Base-by-base conservation (phyloP, 371 early-diverging fungal genomes). In the Parasitella parasitica region DNA sequence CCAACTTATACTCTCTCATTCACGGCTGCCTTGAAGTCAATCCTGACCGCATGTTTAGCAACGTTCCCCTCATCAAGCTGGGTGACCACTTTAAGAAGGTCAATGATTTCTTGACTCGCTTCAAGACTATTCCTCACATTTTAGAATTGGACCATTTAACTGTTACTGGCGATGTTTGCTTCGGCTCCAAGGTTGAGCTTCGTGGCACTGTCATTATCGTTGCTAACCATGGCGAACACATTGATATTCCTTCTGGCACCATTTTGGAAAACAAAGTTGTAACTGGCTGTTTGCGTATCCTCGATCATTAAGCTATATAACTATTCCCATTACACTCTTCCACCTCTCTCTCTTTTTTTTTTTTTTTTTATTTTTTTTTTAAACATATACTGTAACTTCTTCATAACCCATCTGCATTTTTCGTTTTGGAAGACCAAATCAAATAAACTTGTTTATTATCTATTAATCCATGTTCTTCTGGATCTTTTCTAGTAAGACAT, bases 171-270 rank as follows among this genome's bases (percentile, higher is more conserved):
- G 97, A 99, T 84, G 99, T 99, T 30, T 86, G 87, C 16, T 98
- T 99, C 77, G 99, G 99, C 28, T 83, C 91, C 53, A 92, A 97
- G 74, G 98, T 99, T 34, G 88, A 82, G 32, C 82, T 99, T 22
- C 86, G 92, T 69, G 99, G 99, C 50, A 99, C 99, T 8, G 99
- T 99, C 36, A 99, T 99, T 69, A 97, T 99, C 70, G 96, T 99
- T 12, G 99, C 99, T 35, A 98, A 97, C 76, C 92, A 96, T 54
- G 98, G 97, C 30, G 86, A 87, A 35, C 85, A 94, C 48, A 99
- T 99, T 61, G 94, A 97, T 77, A 97, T 99, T 65, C 99, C 99
- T n/a, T 93, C 97, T 27, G 97, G 99, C 26, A 83, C 97, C n/a
- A 86, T 98, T 39, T 81, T 99, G 55, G 97, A 99, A 68, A 97